phyloP scores from a whole-genome alignment of 148 eudicot species.

The Rhododendron henanense region DNA sequence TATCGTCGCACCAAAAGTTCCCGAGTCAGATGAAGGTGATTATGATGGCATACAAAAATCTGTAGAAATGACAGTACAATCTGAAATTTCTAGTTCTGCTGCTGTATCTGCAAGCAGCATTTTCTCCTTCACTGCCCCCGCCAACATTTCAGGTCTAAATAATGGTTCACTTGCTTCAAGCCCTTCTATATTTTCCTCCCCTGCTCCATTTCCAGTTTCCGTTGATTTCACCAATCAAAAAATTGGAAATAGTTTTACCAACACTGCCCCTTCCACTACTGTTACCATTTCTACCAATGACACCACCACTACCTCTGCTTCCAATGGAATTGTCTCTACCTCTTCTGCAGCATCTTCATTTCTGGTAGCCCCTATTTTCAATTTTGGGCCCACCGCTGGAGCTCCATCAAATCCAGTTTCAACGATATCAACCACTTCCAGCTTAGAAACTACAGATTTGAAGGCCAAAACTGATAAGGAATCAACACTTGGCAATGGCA shows the following conservation, averaged over 20 bases:
- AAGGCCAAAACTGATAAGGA: constrained; percentile 33
- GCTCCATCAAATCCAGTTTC: constrained; percentile 30
- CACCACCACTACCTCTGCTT: constrained; percentile 10
- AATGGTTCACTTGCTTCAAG: constrained; percentile 37
- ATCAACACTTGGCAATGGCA: constrained; percentile 19
- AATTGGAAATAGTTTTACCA: constrained; percentile 24
- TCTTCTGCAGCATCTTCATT: constrained; percentile 21
- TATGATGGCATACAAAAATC: constrained; percentile 17
- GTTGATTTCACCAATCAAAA: constrained; percentile 14
- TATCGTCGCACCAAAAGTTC: constrained; percentile 17
- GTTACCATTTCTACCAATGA: constrained; percentile 11
- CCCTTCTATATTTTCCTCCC: constrained; percentile 16
- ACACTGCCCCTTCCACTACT: neutral
- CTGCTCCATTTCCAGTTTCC: constrained; percentile 25
- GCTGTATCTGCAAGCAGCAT: constrained; percentile 18
- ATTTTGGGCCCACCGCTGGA: constrained; percentile 21
- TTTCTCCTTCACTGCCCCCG: constrained; percentile 22
- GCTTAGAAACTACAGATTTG: constrained; percentile 20
- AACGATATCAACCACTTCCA: constrained; percentile 13
- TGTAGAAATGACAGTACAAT: constrained; percentile 14
- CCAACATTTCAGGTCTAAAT: constrained; percentile 15
- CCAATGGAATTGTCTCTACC: constrained; percentile 9
- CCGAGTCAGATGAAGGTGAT: constrained; percentile 25
- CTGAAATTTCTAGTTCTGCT: constrained; percentile 23
- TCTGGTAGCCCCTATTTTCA: constrained; percentile 23